Evolutionary conservation across 495 filamentous ascomycete species (phyloP).

Genomic region (Xylaria palmicola): DNA sequence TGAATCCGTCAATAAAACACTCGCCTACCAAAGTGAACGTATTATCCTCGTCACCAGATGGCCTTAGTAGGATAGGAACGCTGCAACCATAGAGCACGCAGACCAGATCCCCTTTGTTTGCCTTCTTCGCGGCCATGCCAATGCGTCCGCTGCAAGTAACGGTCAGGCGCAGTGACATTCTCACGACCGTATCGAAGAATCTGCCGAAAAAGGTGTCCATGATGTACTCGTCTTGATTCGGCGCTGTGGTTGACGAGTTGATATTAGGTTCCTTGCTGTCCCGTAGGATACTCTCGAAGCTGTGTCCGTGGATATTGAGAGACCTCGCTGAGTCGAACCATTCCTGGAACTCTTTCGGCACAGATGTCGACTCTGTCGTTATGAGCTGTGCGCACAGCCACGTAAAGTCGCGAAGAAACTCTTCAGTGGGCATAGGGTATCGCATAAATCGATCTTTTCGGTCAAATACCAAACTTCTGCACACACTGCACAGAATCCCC

Average conservation of each 20-base stretch:
- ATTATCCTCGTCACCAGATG: no score
- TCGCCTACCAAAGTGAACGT: no score
- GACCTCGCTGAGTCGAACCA: background rate
- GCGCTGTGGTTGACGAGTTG: background rate
- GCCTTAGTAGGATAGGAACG: background rate
- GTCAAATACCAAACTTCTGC: background rate
- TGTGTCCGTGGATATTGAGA: background rate
- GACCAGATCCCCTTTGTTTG: background rate
- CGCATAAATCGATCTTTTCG: background rate
- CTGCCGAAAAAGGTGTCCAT: background rate
- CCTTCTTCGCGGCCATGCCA: background rate
- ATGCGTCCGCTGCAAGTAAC: background rate
- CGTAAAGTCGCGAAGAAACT: background rate
- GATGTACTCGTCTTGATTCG: background rate
- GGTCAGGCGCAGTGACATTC: background rate
- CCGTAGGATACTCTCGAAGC: background rate
- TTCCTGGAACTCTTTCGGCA: background rate
- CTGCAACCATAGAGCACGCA: background rate
- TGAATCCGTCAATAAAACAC: no score
- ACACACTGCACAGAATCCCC: background rate
- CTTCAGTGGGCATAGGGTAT: background rate
- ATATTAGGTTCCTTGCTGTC: background rate
- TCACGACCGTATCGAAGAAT: background rate
- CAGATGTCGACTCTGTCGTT: background rate
- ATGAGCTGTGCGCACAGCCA: background rate